Evolutionary conservation across 2,329 filamentous ascomycete genomes (phyloP).

Genomic region (Neofusicoccum ribis): DNA sequence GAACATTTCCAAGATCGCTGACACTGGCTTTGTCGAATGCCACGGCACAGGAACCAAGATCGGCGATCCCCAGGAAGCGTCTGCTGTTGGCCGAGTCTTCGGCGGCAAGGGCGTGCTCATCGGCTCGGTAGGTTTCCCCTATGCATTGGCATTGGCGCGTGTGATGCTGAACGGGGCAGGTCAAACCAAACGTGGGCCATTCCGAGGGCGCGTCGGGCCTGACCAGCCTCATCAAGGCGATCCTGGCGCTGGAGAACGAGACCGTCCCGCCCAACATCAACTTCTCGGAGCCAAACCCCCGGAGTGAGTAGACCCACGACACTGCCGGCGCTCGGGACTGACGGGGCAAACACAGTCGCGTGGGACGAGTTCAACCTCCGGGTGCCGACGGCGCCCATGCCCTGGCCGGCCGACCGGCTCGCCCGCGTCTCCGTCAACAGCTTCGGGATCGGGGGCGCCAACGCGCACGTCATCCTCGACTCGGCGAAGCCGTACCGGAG

Average conservation of each 20-base stretch:
- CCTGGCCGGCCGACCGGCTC: constrained; percentile 17
- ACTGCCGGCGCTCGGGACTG: neutral
- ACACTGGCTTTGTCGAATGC: constrained; percentile 20
- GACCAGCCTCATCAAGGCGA: constrained; percentile 45
- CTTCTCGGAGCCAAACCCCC: constrained; percentile 18
- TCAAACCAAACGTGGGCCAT: constrained; percentile 41
- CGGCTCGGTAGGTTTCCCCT: constrained; percentile 19
- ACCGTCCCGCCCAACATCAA: constrained; percentile 45
- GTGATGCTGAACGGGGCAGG: neutral
- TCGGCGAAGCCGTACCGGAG: neutral
- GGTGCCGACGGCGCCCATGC: constrained; percentile 11
- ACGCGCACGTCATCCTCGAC: constrained; percentile 17
- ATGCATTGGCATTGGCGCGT: neutral
- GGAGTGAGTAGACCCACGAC: neutral
- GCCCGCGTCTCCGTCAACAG: constrained; percentile 20
- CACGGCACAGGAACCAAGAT: constrained; percentile 23
- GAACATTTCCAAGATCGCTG: constrained; percentile 7
- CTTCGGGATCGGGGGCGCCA: constrained; percentile 20
- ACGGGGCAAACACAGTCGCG: constrained; percentile 5
- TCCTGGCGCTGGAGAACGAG: constrained; percentile 43
- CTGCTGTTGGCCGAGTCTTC: constrained; percentile 16
- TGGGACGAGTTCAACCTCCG: constrained; percentile 19
- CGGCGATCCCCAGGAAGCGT: constrained; percentile 26
- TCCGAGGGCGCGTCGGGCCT: constrained; percentile 48
- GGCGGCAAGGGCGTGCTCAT: constrained; percentile 21